Evolutionary conservation across 2,329 filamentous ascomycete genomes (phyloP).

Genomic region (Acrocalymma vagum): DNA sequence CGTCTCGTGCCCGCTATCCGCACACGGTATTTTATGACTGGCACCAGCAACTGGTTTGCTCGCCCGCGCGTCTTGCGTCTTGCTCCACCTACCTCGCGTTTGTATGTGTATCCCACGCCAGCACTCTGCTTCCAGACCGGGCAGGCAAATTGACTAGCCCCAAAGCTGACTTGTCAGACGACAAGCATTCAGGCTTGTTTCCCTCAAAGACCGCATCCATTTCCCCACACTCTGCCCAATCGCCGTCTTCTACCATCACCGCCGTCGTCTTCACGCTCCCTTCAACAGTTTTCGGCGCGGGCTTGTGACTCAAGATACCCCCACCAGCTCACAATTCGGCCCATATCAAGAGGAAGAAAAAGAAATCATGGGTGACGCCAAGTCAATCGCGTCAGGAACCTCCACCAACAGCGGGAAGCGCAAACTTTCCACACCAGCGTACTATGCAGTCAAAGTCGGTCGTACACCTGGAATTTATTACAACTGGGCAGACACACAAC

Average conservation of each 20-base stretch:
- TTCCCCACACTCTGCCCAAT: too few relatives aligned
- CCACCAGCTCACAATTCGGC: too few relatives aligned
- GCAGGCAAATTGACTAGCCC: too few relatives aligned
- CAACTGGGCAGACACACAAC: slow-evolving; percentile 69
- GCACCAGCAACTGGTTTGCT: slow-evolving; percentile 6
- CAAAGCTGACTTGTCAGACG: too few relatives aligned
- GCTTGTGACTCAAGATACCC: too few relatives aligned
- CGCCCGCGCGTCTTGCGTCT: slow-evolving; percentile 5
- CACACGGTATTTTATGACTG: slow-evolving; percentile 18
- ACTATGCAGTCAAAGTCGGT: slow-evolving; percentile 70
- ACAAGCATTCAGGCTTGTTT: too few relatives aligned
- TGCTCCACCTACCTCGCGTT: slow-evolving; percentile 5
- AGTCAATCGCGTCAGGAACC: slow-evolving; percentile 33
- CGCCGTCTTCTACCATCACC: too few relatives aligned
- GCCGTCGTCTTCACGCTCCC: too few relatives aligned
- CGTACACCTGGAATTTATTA: slow-evolving; percentile 70
- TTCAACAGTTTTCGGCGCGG: too few relatives aligned
- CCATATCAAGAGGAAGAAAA: too few relatives aligned
- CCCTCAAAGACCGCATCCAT: too few relatives aligned
- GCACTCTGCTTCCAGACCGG: slow-evolving; percentile 9
- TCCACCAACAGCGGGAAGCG: slow-evolving; percentile 62
- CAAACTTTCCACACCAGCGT: slow-evolving; percentile 64
- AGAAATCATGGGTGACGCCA: slow-evolving; percentile 26
- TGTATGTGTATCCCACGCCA: slow-evolving; percentile 13
- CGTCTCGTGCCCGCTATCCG: slow-evolving; percentile 1